A percentile compares a stretch with the other conserved stretches of the same genome.
Evolutionary conservation across 2,329 filamentous ascomycete species (phyloP).

Genomic region (Aspergillus puulaauensis): DNA sequence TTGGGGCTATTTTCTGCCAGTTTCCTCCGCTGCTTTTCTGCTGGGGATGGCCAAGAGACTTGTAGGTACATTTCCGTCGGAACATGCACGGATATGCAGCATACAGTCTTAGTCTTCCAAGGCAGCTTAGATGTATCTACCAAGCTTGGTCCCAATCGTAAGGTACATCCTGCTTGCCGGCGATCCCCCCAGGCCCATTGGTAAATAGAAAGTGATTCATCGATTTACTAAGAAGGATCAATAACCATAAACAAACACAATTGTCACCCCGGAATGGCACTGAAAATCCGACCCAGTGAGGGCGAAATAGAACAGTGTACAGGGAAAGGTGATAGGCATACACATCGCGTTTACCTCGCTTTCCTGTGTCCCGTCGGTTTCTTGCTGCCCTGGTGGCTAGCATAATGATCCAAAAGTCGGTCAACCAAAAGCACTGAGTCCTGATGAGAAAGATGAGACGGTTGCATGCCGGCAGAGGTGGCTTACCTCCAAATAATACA

Average conservation of each 20-base stretch:
- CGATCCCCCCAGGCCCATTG: background rate
- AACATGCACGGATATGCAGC: conserved; percentile 1
- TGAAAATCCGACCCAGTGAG: background rate
- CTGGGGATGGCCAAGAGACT: conserved; percentile 8
- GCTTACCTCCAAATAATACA: conserved; percentile 31
- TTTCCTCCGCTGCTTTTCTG: background rate
- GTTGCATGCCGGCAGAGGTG: background rate
- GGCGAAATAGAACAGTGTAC: background rate
- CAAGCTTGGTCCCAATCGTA: conserved; percentile 4
- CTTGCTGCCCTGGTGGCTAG: conserved; percentile 21
- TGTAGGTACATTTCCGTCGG: background rate
- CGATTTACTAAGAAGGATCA: conserved; percentile 7
- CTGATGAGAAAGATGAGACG: conserved; percentile 16
- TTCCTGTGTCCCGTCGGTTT: conserved; percentile 26
- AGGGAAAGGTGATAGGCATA: background rate
- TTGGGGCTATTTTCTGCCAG: background rate
- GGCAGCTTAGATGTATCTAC: background rate
- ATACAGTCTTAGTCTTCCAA: background rate
- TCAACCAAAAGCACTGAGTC: conserved; percentile 31
- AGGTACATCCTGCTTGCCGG: conserved; percentile 1
- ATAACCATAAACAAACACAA: conserved; percentile 5
- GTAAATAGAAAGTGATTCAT: conserved; percentile 10
- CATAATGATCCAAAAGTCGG: conserved; percentile 34
- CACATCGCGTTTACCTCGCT: conserved; percentile 17
- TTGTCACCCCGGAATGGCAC: background rate